Evolutionary conservation across 129 eudicot genomes (phyloP), one percentile per base, ranked within the genome.

Genomic region (Flaveria bidentis): DNA sequence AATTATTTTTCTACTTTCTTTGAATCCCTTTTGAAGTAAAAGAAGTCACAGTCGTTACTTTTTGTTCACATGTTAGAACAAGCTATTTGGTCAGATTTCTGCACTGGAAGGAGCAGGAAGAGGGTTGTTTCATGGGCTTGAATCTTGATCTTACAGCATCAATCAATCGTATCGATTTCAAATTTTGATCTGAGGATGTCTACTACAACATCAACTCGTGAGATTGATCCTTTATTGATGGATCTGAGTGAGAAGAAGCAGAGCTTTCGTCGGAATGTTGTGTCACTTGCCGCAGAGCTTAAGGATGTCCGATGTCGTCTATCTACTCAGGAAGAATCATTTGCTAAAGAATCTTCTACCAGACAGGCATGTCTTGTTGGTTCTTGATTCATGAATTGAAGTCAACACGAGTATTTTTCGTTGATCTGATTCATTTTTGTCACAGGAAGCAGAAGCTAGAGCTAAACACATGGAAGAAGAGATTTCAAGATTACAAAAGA

Each of bases 231-330:
- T 28, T 77, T 93, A 63, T 74, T 93, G 78, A 91, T 81, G 87
- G 98, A 93, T 87, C 87, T 93, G 76, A 88, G 75, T 55, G 98
- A 93, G 83, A 88, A 85, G 81, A 93, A 90, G 56, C 93, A 87
- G 84, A 93, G 58, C 50, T 93, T 90, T 78, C 84, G 97, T 22
- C 85, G 91, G 50, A 90, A 85, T 76, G 97, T 93, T 23, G 97
- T 91, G 82, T 85, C 90, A 12, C 85, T 95, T 51, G 99, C 99
- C 30, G 88, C 95, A 7, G 99, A 95, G 87, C 88, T 95, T 22
- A 95, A 89, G 84, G 99, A 95, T 42, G 96, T 95, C 18, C 86
- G 99, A 9, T 67, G 66, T 66, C 91, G 99, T 17, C 89, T 91
- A n/a, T 85, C 97, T 18, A 82, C 71, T 42, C 89, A 86, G 58